Conservation (phyloP, 495 filamentous ascomycete genomes). For the Diplogelasinospora grovesii region DNA sequence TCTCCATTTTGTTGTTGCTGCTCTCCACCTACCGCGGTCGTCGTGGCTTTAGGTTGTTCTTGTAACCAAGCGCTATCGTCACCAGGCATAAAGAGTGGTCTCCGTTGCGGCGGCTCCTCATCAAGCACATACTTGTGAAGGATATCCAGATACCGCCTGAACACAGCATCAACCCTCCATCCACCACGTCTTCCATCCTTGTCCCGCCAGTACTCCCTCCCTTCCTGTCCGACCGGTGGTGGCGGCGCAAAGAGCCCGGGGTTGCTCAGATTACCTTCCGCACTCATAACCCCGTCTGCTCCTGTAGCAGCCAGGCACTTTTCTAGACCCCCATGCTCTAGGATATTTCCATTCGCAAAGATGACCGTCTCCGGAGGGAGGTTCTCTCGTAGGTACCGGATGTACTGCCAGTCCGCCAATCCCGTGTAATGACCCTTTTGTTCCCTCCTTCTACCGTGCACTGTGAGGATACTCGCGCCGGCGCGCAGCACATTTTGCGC, state of each 20-base stretch:
- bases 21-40: constrained; percentile 25
- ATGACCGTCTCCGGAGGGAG: constrained; percentile 83
- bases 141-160: constrained; percentile 85
- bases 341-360: constrained; percentile 93
- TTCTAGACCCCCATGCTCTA: constrained; percentile 75
- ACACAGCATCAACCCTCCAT: constrained; percentile 80
- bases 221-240: constrained; percentile 56
- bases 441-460: constrained; percentile 82
- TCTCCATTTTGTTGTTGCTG: constrained; percentile 25
- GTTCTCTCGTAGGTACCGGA: constrained; percentile 75
- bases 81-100: constrained; percentile 67
- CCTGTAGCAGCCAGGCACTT: constrained; percentile 76
- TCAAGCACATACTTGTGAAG: constrained; percentile 69
- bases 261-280: constrained; percentile 88
- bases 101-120: constrained; percentile 51
- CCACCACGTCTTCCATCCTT: constrained; percentile 75
- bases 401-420: constrained; percentile 80
- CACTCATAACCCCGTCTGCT: constrained; percentile 90
- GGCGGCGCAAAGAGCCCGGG: constrained; percentile 74
- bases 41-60: too few relatives aligned
- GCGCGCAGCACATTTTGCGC: constrained; percentile 81
- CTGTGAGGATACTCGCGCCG: constrained; percentile 85
- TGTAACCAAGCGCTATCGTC: constrained; percentile 42
- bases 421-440: constrained; percentile 97
- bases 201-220: constrained; percentile 78